phyloP scores from a whole-genome alignment of 768 basidiomycete species.

The Boletus pseudo-olivaceus region DNA sequence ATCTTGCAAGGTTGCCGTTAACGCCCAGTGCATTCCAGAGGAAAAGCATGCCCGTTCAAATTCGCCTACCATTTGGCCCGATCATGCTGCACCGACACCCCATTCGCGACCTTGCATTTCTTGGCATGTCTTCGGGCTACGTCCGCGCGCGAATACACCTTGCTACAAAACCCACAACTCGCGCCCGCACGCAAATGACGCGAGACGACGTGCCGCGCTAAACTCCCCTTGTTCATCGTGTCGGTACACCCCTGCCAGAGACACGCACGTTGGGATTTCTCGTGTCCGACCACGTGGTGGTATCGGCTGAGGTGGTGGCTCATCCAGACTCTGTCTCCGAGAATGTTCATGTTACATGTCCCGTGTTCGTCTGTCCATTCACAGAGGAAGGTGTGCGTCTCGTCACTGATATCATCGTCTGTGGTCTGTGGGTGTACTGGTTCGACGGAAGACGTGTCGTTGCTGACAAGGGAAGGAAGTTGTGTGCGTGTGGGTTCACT shows the following conservation, averaged over 20 bases:
- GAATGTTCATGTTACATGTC: constrained; percentile 19
- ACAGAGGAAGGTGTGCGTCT: constrained; percentile 6
- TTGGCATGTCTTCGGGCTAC: constrained; percentile 25
- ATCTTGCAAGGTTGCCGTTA: not conserved
- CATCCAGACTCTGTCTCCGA: constrained; percentile 21
- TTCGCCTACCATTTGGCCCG: not conserved
- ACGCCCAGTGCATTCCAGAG: not conserved
- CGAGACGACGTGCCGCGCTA: constrained; percentile 24
- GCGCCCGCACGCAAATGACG: constrained; percentile 19
- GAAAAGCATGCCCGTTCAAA: not conserved
- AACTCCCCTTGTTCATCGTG: constrained; percentile 26
- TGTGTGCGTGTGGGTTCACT: not conserved
- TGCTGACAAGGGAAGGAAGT: not conserved
- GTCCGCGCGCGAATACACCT: constrained; percentile 25
- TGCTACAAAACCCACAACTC: constrained; percentile 23
- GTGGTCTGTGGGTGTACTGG: not conserved
- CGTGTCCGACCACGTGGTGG: constrained; percentile 20
- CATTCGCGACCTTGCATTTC: constrained; percentile 27
- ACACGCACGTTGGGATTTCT: constrained; percentile 13
- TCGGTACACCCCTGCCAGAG: constrained; percentile 23
- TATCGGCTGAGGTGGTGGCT: constrained; percentile 19
- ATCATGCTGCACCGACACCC: not conserved
- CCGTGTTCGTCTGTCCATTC: constrained; percentile 23
- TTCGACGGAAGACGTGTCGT: not conserved
- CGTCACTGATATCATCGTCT: constrained; percentile 7